Base-by-base conservation (phyloP, 495 filamentous ascomycete species). In the Penicillium goetzii region DNA sequence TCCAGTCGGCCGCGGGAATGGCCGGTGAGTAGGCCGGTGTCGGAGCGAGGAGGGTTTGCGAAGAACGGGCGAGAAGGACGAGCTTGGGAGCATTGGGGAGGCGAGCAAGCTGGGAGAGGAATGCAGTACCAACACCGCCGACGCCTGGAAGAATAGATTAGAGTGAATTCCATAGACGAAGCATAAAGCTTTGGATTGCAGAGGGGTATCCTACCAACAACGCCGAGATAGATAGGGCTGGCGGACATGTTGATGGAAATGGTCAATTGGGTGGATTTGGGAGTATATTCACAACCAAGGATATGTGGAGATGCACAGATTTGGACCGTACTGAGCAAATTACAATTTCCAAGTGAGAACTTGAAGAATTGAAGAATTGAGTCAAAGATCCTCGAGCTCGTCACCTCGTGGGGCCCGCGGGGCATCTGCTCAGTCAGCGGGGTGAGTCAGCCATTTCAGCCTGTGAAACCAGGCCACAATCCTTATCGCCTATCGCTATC, bases 101-200 rank as follows among this genome's bases (percentile, higher is more conserved):
- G 59, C 81, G 83, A 10, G 83, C 75, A 60, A 97, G 87, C 76
- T 99, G 95, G 59, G 80, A 78, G 66, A 99, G 88, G 84, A 98
- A 97, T 71, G 86, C 86, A 74, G 91, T 90, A 62, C 95, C 95
- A 57, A 99, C 95, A 58, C 95, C 94, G 68, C 95, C 95, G 65
- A 89, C 90, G 66, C 95, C 95, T 97, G 67, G 14, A 61, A 17
- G 25, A n/a, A 28, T 3, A 17, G 6, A 30, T 51, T 30, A 26
- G 47, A 28, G 10, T 15, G 2, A 51, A 28, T 51, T 30, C 14
- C 15, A 47, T 30, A 28, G 34, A 38, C 1, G 23, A 23, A 49
- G n/a, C 11, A 21, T 54, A 17, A 21, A 40, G 38, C 25, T 23
- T 56, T 36, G 14, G 26, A 60, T 26, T 56, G 15, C 14, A 41